These are phyloP conservation scores for Russula sp. DNA, from an alignment of 768 basidiomycete species.

Conservation along the genomic window DNA sequence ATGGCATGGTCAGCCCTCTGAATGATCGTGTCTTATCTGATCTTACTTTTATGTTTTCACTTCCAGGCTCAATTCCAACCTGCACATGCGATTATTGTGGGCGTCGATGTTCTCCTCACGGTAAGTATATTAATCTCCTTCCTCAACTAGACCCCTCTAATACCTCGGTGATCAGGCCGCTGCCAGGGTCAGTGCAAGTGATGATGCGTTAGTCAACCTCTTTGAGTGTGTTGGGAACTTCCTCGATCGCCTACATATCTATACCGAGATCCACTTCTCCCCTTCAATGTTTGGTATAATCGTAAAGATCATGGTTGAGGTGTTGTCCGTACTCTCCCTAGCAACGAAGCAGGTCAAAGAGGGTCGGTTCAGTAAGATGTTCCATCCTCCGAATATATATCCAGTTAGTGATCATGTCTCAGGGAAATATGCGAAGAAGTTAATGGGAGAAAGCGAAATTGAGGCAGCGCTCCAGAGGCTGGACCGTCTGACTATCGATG, in stretches of 20 bases:
- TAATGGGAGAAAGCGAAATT: background rate
- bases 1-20: background rate
- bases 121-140: too few relatives aligned
- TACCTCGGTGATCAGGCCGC: background rate
- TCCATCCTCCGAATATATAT: too few relatives aligned
- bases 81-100: too few relatives aligned
- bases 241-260: background rate
- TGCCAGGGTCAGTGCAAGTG: background rate
- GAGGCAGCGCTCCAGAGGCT: background rate
- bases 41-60: too few relatives aligned
- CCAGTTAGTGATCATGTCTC: too few relatives aligned
- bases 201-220: background rate
- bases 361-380: conserved; percentile 3
- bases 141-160: background rate
- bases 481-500: background rate
- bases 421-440: background rate
- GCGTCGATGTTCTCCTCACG: too few relatives aligned
- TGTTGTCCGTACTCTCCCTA: background rate
- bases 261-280: background rate
- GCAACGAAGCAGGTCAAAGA: too few relatives aligned
- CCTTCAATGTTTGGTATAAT: background rate
- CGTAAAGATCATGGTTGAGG: background rate
- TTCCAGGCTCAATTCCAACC: too few relatives aligned
- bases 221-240: background rate
- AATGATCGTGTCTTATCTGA: too few relatives aligned